Evolutionary conservation across 306 rosid species (phyloP).

Genomic region (Medicago ruthenica): DNA sequence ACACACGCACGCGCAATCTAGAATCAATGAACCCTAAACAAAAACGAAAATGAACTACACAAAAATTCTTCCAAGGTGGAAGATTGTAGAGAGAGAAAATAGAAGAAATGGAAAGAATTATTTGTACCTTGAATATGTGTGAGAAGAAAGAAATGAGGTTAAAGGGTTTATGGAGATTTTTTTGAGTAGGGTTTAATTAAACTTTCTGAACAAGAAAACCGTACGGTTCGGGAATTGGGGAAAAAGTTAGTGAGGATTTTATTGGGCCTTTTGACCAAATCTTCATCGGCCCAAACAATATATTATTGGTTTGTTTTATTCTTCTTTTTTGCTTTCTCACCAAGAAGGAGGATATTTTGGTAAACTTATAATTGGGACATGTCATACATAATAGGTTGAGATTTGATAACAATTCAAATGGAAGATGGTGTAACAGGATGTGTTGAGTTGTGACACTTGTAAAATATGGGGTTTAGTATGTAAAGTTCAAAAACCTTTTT

Average conservation of each 20-base stretch:
- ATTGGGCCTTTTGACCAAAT: not conserved
- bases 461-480: too few relatives aligned
- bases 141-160: not conserved
- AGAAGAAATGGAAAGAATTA: not conserved
- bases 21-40: not conserved
- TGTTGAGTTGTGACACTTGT: too few relatives aligned
- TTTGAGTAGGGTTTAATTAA: slow-evolving; percentile 44
- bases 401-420: too few relatives aligned
- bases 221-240: not conserved
- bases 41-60: not conserved
- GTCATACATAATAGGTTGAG: too few relatives aligned
- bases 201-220: slow-evolving; percentile 43
- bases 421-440: too few relatives aligned
- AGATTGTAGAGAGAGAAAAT: slow-evolving; percentile 8
- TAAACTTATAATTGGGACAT: too few relatives aligned
- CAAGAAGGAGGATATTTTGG: too few relatives aligned
- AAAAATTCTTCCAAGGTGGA: not conserved
- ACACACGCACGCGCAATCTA: too few relatives aligned
- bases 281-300: not conserved
- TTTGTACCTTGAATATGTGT: slow-evolving; percentile 35
- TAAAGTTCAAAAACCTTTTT: too few relatives aligned
- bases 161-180: slow-evolving; percentile 40
- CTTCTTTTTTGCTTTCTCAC: too few relatives aligned
- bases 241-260: not conserved
- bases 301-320: too few relatives aligned